Base-by-base conservation (phyloP, 148 eudicot species). In the Cornus florida region DNA sequence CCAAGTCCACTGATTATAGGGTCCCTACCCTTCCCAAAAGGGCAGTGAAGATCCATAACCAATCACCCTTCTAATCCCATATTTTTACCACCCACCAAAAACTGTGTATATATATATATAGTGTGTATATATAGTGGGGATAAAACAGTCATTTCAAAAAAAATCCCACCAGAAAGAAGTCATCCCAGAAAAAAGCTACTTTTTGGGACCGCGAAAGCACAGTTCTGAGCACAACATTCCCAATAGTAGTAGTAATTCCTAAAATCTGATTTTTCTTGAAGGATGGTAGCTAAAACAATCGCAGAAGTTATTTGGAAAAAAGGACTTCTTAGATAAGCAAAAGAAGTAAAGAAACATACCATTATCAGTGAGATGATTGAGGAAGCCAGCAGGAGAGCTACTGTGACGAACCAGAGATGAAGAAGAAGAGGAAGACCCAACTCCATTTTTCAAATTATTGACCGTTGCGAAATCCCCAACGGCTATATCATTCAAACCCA, bases 311-410 rank as follows among this genome's bases (percentile, higher is more conserved):
- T 43, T 43, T 43, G 10, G 62, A 57, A 7, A 56, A 57, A 19
- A 57, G 19, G 6, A 14, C 5, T 13, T 13, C 5, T 19, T 2
- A 12, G 41, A 17, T 28, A 22, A 13, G 73, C 10, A 23, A 53
- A 24, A 11, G 6, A 1, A 38, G 14, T 33, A 11, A 64, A 28
- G 6, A 12, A 65, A 71, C 76, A 41, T 81, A 88, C 91, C 91
- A 62, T 84, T 76, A 56, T 84, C 86, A 70, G 80, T 73, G 64
- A 87, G 84, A 6, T 82, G 89, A 72, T 81, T 78, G 22, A 90
- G 83, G 39, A 90, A 88, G 0, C 87, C 88, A 71, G 93, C 90
- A 0, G 94, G 94, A 3, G 88, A 87, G 81, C 94, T 91, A 68
- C 94, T 89, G 53, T 88, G 90, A 1, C 94, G 83, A 53, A 79